A percentile compares a stretch with the other conserved stretches of the same genome.
Conservation (phyloP, 192 early-diverging fungal genomes). For the Gryganskiella cystojenkinii region DNA sequence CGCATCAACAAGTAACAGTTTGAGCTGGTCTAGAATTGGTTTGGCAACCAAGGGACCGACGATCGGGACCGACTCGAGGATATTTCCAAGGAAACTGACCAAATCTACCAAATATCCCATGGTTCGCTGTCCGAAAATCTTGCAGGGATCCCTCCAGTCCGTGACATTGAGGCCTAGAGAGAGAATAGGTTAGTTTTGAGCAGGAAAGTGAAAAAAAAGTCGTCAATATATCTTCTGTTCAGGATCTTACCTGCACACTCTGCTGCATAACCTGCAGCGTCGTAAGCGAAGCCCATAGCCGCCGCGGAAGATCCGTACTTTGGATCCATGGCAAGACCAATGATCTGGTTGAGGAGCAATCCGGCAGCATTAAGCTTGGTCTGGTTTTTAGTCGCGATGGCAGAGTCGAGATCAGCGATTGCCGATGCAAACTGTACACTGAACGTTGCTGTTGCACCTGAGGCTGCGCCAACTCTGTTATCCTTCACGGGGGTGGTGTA, state of each 20-base stretch:
- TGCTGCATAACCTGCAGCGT: neutral
- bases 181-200: neutral
- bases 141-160: slow-evolving; percentile 3
- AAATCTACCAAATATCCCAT: neutral
- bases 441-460: neutral
- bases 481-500: neutral
- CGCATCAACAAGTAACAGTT: neutral
- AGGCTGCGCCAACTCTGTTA: no score
- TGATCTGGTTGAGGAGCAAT: neutral
- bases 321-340: neutral
- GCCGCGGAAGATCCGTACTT: neutral
- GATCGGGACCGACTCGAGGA: neutral
- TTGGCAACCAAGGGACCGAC: slow-evolving; percentile 3
- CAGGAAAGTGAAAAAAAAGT: neutral
- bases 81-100: slow-evolving; percentile 2
- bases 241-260: no score
- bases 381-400: neutral
- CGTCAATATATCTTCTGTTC: neutral
- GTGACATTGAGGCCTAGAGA: slow-evolving; percentile 12
- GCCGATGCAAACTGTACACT: neutral
- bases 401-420: neutral
- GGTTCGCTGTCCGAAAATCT: neutral
- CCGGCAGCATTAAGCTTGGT: neutral
- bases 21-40: neutral
- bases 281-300: neutral